phyloP scores from a whole-genome alignment of 495 filamentous ascomycete species.

The Hyaloscypha finlandica region DNA sequence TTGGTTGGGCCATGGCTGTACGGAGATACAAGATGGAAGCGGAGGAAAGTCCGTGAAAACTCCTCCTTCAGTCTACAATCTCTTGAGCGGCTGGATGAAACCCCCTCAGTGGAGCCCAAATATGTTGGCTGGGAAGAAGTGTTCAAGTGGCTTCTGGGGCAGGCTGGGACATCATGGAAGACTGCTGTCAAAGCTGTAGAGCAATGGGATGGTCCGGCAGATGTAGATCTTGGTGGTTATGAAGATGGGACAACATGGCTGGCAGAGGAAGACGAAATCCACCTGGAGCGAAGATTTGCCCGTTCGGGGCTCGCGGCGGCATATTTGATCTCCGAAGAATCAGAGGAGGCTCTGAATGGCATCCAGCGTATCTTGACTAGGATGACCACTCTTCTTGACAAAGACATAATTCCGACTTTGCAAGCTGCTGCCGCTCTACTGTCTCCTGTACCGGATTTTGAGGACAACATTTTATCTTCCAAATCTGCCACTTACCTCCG shows the following conservation, averaged over 20 bases:
- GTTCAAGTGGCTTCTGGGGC: constrained; percentile 70
- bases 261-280: constrained; percentile 51
- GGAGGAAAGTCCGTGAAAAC: constrained; percentile 32
- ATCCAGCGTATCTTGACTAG: constrained; percentile 63
- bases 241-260: constrained; percentile 47
- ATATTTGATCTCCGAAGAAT: constrained; percentile 65
- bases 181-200: constrained; percentile 62
- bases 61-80: constrained; percentile 15
- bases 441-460: constrained; percentile 40
- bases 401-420: constrained; percentile 53
- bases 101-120: constrained; percentile 23
- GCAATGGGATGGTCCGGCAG: constrained; percentile 79
- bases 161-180: constrained; percentile 58
- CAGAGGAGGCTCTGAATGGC: constrained; percentile 57
- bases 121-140: constrained; percentile 74
- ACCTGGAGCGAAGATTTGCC: constrained; percentile 64
- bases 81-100: constrained; percentile 21
- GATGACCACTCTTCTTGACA: constrained; percentile 59
- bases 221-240: constrained; percentile 78
- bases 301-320: constrained; percentile 72
- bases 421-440: constrained; percentile 45
- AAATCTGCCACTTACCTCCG: constrained; percentile 48
- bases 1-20: constrained; percentile 84
- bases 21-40: constrained; percentile 64
- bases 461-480: constrained; percentile 37